Conservation (phyloP, 164 flowering plant species). For the Sextonia rubra region DNA sequence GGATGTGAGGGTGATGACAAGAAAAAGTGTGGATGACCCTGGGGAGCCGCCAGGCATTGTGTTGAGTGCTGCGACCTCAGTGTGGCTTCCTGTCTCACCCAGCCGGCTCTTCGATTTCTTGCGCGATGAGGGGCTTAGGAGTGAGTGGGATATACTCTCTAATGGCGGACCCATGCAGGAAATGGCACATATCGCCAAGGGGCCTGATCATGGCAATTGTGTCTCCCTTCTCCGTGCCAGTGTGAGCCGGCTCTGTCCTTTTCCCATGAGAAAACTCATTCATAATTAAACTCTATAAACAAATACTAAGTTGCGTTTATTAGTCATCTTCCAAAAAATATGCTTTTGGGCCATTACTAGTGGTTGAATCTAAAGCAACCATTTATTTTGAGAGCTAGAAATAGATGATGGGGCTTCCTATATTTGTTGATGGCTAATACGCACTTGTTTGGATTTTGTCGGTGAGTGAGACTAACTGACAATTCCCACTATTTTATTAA, state of each 20-base stretch:
- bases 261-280: too few species aligned
- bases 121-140: conserved; percentile 76
- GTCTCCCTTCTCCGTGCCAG: conserved; percentile 89
- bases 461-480: too few species aligned
- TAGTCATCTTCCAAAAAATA: background rate
- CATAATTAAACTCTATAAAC: too few species aligned
- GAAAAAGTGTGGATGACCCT: conserved; percentile 89
- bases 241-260: conserved; percentile 44
- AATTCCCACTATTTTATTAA: too few species aligned
- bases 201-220: conserved; percentile 93
- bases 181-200: conserved; percentile 93
- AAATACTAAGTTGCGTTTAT: background rate
- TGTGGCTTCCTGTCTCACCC: conserved; percentile 88
- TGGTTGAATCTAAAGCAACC: too few species aligned
- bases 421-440: too few species aligned
- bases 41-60: conserved; percentile 96
- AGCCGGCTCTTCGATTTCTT: conserved; percentile 86
- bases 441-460: too few species aligned
- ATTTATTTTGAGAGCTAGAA: background rate
- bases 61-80: conserved; percentile 90
- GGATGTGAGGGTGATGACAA: conserved; percentile 87
- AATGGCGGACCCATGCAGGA: conserved; percentile 99
- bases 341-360: background rate
- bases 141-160: conserved; percentile 96
- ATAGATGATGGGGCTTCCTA: background rate